Evolutionary conservation across 78 protist genomes (phyloP).

Genomic region (Neovahlkampfia damariscottae): DNA sequence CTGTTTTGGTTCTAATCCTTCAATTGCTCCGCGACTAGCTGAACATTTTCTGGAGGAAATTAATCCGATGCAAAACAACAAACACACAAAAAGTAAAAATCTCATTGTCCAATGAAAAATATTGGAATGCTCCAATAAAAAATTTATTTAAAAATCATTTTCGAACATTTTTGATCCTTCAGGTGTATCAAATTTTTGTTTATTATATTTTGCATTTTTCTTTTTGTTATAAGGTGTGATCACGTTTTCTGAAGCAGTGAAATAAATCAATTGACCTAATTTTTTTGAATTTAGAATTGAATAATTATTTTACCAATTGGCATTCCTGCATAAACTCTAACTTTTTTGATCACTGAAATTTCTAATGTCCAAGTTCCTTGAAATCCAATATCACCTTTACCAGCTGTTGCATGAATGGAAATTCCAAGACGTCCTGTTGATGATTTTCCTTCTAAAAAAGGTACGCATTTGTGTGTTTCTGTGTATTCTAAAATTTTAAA

Average conservation of each 20-base stretch:
- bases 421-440: slow-evolving; percentile 4
- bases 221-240: not conserved
- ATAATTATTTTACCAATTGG: not conserved
- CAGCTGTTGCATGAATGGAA: not conserved
- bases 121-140: too few species aligned
- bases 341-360: not conserved
- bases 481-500: not conserved
- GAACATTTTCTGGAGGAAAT: too few species aligned
- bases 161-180: not conserved
- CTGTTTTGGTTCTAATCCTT: too few species aligned
- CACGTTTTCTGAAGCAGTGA: not conserved
- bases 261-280: not conserved
- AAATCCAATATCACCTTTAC: not conserved
- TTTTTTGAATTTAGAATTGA: not conserved
- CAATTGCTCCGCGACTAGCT: too few species aligned
- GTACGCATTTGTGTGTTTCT: not conserved
- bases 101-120: too few species aligned
- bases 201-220: not conserved
- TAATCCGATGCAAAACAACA: too few species aligned
- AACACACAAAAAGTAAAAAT: too few species aligned
- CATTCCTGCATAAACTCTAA: slow-evolving; percentile 1
- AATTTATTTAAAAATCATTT: not conserved
- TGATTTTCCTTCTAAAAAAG: not conserved
- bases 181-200: not conserved
- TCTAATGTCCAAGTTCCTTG: slow-evolving; percentile 2